A percentile compares a stretch with the other conserved stretches of the same genome.
These are phyloP conservation scores for Wickerhamiella australiensis DNA, from an alignment of 805 yeast species.

Conservation along the genomic window DNA sequence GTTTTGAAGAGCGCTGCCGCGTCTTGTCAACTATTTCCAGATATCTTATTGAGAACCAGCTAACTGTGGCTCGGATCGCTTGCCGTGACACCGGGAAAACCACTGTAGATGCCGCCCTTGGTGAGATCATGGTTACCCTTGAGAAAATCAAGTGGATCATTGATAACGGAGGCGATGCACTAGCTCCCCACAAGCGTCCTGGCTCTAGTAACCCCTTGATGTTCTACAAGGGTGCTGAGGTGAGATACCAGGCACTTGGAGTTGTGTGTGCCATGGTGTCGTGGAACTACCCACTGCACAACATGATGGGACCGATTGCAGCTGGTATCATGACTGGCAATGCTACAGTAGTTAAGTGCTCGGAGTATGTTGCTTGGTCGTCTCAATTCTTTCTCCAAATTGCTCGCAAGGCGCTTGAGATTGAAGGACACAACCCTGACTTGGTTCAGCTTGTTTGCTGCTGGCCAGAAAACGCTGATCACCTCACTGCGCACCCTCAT, in stretches of 20 bases:
- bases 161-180: conserved; percentile 62
- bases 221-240: conserved; percentile 86
- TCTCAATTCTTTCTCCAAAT: conserved; percentile 64
- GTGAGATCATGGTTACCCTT: conserved; percentile 87
- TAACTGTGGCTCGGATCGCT: conserved; percentile 76
- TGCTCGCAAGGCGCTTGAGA: conserved; percentile 57
- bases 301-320: conserved; percentile 80
- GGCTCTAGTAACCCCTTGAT: conserved; percentile 79
- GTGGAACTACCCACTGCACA: conserved; percentile 97
- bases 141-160: conserved; percentile 88
- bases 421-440: conserved; percentile 66
- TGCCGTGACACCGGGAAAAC: conserved; percentile 97
- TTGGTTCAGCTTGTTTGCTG: conserved; percentile 81
- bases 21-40: conserved; percentile 59
- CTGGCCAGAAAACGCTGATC: conserved; percentile 80
- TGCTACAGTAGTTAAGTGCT: conserved; percentile 81
- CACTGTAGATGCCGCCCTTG: conserved; percentile 79
- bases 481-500: conserved; percentile 72
- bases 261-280: conserved; percentile 83
- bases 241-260: conserved; percentile 84
- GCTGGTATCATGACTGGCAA: conserved; percentile 88
- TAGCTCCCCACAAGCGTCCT: conserved; percentile 62
- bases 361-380: conserved; percentile 94
- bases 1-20: conserved; percentile 54
- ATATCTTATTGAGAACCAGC: conserved; percentile 70